Evolutionary conservation across 163 green algal genomes (phyloP).

Genomic region (Volvox carteri): DNA sequence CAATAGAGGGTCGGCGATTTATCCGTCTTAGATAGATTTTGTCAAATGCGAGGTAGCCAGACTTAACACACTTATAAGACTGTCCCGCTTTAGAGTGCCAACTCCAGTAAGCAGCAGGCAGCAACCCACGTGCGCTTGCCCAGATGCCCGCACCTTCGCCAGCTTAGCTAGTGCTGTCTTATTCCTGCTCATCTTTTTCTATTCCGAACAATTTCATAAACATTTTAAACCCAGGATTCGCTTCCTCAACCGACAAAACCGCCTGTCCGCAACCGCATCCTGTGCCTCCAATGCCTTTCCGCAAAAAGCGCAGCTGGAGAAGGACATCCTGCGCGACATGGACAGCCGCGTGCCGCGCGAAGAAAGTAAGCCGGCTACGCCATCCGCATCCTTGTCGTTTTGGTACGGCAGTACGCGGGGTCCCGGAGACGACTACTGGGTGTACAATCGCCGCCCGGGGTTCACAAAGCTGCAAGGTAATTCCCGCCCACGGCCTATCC

Average conservation of each 20-base stretch:
- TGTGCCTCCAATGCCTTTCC: not conserved
- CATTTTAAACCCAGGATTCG: not conserved
- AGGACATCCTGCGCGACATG: slow-evolving; percentile 9
- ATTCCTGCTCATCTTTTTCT: too few relatives aligned
- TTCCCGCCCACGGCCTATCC: too few relatives aligned
- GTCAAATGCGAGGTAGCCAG: too few relatives aligned
- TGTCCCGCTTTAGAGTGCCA: too few relatives aligned
- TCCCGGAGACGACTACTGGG: slow-evolving; percentile 36
- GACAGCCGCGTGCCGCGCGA: slow-evolving; percentile 16
- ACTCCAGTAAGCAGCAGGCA: not conserved
- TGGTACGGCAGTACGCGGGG: slow-evolving; percentile 36
- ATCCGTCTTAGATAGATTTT: too few relatives aligned
- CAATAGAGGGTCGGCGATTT: too few relatives aligned
- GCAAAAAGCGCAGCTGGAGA: slow-evolving; percentile 23
- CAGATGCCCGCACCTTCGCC: too few relatives aligned
- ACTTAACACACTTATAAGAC: too few relatives aligned
- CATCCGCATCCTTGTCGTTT: slow-evolving; percentile 1
- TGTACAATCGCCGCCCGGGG: not conserved
- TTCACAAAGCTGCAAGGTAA: slow-evolving; percentile 27
- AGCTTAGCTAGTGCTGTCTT: too few relatives aligned
- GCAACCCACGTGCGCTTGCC: not conserved
- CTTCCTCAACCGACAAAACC: not conserved
- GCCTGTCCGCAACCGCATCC: not conserved
- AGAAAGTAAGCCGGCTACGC: not conserved
- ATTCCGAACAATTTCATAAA: not conserved